Base-by-base conservation (phyloP, 345 rosid species). In the Ricinus communis region DNA sequence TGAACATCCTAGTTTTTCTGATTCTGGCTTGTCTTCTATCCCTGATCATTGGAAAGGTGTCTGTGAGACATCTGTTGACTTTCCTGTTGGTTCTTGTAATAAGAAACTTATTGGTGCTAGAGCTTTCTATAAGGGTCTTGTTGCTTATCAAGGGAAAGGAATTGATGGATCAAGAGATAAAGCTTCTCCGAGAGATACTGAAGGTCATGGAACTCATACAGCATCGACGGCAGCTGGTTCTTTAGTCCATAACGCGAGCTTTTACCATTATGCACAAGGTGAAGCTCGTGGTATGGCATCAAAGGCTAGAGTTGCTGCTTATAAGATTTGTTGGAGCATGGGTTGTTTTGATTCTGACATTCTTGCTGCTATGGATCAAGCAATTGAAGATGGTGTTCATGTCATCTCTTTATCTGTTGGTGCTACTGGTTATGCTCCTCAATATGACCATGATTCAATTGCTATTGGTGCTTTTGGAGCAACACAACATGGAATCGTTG, bases 331-430 rank as follows among this genome's bases (percentile, higher is more conserved):
- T 31, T 95, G 98, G 99, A 76, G 61, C 3, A 0, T 74, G 0
- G 97, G 98, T 3, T 95, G 99, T 22, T 95, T 83, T 65, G 96
- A 91, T 36, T 95, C 97, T 11, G 97, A 95, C 65, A 90, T 92
- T 47, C 88, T 92, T n/a, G 99, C 97, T 0, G 97, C 97, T 0
- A 86, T 95, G 92, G 97, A 95, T 63, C 92, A 87, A 57, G 97
- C 97, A 0, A 83, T 89, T 54, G 81, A 77, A 0, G 99, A 94
- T 53, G 97, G 97, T 1, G 97, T 95, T 22, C 74, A 90, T 62
- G 89, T 92, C 27, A 95, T 92, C 7, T 95, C 97, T 19, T 80
- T 95, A 36, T 92, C 96, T 4, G 96, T 95, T 8, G 97, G 97
- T 0, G 85, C 93, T 2, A 78, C 16, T 1, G 98, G 93, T 6